A percentile compares a stretch with the other conserved stretches of the same genome.
These are phyloP conservation scores for Trichocomaceae sp. DNA, from an alignment of 2,329 filamentous ascomycete species.

Conservation along the genomic window DNA sequence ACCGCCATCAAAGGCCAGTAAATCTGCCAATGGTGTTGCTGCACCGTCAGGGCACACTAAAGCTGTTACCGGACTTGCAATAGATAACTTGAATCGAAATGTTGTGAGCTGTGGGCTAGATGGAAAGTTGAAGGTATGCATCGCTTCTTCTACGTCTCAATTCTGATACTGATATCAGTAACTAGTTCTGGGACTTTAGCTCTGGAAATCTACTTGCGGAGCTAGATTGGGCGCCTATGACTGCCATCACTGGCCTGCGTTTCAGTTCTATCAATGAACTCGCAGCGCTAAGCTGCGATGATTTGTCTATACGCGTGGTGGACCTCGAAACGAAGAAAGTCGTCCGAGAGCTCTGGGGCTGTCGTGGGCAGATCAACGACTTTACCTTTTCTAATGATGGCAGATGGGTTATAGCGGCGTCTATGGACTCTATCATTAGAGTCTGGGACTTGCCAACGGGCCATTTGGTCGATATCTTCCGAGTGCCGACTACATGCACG, in stretches of 20 bases:
- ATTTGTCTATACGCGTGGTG: constrained; percentile 78
- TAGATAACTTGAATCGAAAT: constrained; percentile 82
- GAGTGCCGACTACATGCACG: constrained; percentile 69
- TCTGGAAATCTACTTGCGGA: constrained; percentile 72
- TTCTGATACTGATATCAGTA: neutral
- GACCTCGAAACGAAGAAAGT: constrained; percentile 86
- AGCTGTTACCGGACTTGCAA: constrained; percentile 74
- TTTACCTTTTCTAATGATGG: constrained; percentile 88
- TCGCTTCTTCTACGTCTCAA: neutral
- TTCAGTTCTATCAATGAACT: constrained; percentile 81
- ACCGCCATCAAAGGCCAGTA: constrained; percentile 54
- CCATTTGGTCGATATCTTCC: constrained; percentile 88
- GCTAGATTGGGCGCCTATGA: constrained; percentile 75
- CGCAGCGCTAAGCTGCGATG: constrained; percentile 81
- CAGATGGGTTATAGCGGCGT: constrained; percentile 85
- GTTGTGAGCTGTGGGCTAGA: constrained; percentile 84
- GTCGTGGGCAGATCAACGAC: constrained; percentile 65
- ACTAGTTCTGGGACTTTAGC: constrained; percentile 84
- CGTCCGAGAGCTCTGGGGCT: constrained; percentile 88
- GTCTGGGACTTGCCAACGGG: constrained; percentile 96
- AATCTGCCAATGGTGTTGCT: neutral
- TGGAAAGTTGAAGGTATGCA: constrained; percentile 68
- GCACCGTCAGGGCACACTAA: constrained; percentile 56
- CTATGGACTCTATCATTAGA: constrained; percentile 70
- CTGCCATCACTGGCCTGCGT: constrained; percentile 65